These are phyloP conservation scores for Lentinula raphanica DNA, from an alignment of 768 basidiomycete species.

Conservation along the genomic window DNA sequence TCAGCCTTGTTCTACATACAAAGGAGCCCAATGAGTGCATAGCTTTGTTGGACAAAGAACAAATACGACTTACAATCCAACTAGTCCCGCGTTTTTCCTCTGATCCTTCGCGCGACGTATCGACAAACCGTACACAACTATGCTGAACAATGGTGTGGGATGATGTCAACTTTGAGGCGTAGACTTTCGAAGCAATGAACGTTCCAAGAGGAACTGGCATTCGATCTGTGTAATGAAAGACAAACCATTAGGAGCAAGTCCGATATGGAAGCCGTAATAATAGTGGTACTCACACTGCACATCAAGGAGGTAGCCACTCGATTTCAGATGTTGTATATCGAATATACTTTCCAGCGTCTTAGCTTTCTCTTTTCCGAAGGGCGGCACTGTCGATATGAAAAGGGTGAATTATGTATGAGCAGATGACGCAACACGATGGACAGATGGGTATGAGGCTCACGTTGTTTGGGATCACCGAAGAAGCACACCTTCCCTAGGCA, in stretches of 20 bases:
- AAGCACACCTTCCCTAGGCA: constrained; percentile 39
- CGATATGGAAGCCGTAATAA: neutral
- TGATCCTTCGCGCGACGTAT: constrained; percentile 30
- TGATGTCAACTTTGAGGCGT: constrained; percentile 34
- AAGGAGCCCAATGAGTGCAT: neutral
- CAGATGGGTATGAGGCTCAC: constrained; percentile 24
- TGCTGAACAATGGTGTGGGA: constrained; percentile 26
- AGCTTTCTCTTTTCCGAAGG: constrained; percentile 40
- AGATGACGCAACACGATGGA: neutral
- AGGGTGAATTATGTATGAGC: neutral
- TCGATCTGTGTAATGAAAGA: constrained; percentile 32
- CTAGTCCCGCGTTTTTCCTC: constrained; percentile 36
- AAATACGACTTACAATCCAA: constrained; percentile 31
- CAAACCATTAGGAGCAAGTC: too few species aligned
- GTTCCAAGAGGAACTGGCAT: constrained; percentile 45
- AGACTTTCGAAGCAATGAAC: constrained; percentile 45
- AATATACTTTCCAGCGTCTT: constrained; percentile 26
- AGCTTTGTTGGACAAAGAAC: neutral
- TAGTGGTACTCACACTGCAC: constrained; percentile 36
- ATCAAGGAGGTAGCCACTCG: constrained; percentile 35
- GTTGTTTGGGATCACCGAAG: constrained; percentile 51
- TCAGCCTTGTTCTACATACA: constrained; percentile 36
- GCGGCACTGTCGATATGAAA: constrained; percentile 35
- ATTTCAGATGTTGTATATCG: constrained; percentile 27
- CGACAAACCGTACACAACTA: constrained; percentile 39